Conservation (phyloP, 2,329 filamentous ascomycete species). For the Venturia nashicola region DNA sequence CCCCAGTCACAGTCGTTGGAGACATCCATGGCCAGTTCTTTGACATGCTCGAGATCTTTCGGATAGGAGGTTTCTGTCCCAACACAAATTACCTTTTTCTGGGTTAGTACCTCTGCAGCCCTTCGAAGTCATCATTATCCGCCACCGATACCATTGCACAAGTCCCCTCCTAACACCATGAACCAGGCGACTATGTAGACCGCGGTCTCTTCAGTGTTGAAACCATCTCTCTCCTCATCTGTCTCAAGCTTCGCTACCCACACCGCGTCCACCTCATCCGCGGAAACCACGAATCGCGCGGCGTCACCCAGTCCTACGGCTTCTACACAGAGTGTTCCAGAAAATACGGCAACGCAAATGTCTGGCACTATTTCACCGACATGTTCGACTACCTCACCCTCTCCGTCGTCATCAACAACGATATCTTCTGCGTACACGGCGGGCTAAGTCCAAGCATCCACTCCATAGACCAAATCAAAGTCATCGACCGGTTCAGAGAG, state of each 20-base stretch:
- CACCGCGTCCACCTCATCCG: slow-evolving; percentile 91
- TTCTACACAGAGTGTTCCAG: slow-evolving; percentile 98
- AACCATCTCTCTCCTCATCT: slow-evolving; percentile 94
- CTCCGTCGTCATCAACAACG: slow-evolving; percentile 94
- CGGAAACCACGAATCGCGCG: slow-evolving; percentile 94
- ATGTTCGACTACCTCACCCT: slow-evolving; percentile 99
- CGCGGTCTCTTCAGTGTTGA: slow-evolving; percentile 98
- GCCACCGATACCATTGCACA: slow-evolving; percentile 5
- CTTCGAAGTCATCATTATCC: not conserved
- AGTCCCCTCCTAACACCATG: not conserved
- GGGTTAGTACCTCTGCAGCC: slow-evolving; percentile 39
- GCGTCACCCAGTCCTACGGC: slow-evolving; percentile 96
- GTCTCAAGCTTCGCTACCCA: slow-evolving; percentile 92
- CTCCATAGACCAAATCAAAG: slow-evolving; percentile 98
- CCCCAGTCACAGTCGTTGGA: slow-evolving; percentile 92
- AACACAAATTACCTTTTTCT: slow-evolving; percentile 98
- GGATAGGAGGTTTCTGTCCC: slow-evolving; percentile 92
- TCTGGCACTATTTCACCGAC: slow-evolving; percentile 99
- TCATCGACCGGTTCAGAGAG: slow-evolving; percentile 96
- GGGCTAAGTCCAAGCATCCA: slow-evolving; percentile 66
- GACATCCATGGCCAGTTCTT: slow-evolving; percentile 99
- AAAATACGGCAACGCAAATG: slow-evolving; percentile 96
- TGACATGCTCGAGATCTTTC: slow-evolving; percentile 98
- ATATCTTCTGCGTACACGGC: slow-evolving; percentile 98
- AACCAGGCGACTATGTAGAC: slow-evolving; percentile 85